Evolutionary conservation across 192 early-diverging fungal genomes (phyloP), one percentile per base, ranked within the genome.

Genomic region (Haplosporangium gracile): DNA sequence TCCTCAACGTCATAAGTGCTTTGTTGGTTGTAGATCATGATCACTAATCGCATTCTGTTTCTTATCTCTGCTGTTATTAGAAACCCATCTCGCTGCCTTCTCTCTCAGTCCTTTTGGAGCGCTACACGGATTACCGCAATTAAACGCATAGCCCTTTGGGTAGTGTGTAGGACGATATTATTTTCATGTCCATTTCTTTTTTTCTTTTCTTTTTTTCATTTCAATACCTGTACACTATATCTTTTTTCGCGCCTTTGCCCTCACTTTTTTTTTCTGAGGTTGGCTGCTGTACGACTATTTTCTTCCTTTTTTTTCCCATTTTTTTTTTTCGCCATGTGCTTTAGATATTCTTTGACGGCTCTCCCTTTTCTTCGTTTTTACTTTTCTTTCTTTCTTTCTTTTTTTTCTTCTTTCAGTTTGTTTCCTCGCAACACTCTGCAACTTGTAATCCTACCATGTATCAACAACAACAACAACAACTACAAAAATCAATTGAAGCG

Each of bases 61-160:
- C 18, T 18, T 32, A 16, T 65, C 55, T 69, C 3, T 34, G 10
- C 39, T 13, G 22, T 29, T 73, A 45, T 29, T 79, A 80, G 76
- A 86, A 86, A 69, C 84, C 84, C 45, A 77, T 86, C 63, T 86
- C 84, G 26, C 42, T 86, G 49, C 84, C 84, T 13, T 86, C 84
- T n/a, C 51, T 86, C 15, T 81, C 84, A 1, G 38, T 81, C 29
- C 45, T 86, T 6, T 38, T 86, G 51, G 79, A 80, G 29, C 74
- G 84, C 24, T 81, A 86, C 40, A 81, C 70, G 78, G 60, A 70
- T 39, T 55, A 68, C 34, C 60, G 47, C n/a, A 76, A 82, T 47
- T 74, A 53, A 43, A 11, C 26, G 47, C 49, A 5, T 4, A 16
- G 18, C 49, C 18, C 49, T 22, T 32, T n/a, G 29, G 11, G 29